Evolutionary conservation across 257 asterid species (phyloP).

Genomic region (Thymus quinquecostatus): DNA sequence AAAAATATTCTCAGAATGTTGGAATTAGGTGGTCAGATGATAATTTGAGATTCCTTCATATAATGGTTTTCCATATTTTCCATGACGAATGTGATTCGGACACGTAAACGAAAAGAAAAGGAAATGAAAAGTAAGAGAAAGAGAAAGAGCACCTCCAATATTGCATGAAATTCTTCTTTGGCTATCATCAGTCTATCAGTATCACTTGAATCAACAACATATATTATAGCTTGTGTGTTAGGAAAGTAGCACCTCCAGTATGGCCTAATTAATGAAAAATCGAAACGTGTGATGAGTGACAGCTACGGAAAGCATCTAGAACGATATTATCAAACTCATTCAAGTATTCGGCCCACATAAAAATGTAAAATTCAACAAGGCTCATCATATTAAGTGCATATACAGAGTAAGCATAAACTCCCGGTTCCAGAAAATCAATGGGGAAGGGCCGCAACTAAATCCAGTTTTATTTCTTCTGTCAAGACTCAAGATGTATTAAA

Average conservation of each 20-base stretch:
- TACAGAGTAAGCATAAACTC: not conserved
- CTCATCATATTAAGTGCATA: not conserved
- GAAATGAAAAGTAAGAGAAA: too few relatives aligned
- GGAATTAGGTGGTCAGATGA: not conserved
- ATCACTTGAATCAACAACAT: constrained; percentile 98
- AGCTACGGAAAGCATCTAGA: constrained; percentile 8
- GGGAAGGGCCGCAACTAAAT: constrained; percentile 6
- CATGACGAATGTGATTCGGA: not conserved
- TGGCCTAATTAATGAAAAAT: constrained; percentile 51
- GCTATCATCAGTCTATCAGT: constrained; percentile 92
- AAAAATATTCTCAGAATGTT: constrained; percentile 10
- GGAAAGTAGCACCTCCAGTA: constrained; percentile 99
- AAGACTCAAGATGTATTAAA: not conserved
- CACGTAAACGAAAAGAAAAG: not conserved
- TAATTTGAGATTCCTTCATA: not conserved
- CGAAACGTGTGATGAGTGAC: constrained; percentile 4
- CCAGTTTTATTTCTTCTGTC: not conserved
- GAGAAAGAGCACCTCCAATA: constrained; percentile 14
- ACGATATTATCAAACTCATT: constrained; percentile 9
- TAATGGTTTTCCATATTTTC: not conserved
- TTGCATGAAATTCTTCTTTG: constrained; percentile 93
- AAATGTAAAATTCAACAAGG: not conserved
- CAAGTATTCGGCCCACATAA: constrained; percentile 3
- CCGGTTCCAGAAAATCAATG: not conserved
- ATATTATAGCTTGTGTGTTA: constrained; percentile 94